These are phyloP conservation scores for Myriosclerotinia duriaeana DNA, from an alignment of 2,329 filamentous ascomycete genomes.

Conservation along the genomic window DNA sequence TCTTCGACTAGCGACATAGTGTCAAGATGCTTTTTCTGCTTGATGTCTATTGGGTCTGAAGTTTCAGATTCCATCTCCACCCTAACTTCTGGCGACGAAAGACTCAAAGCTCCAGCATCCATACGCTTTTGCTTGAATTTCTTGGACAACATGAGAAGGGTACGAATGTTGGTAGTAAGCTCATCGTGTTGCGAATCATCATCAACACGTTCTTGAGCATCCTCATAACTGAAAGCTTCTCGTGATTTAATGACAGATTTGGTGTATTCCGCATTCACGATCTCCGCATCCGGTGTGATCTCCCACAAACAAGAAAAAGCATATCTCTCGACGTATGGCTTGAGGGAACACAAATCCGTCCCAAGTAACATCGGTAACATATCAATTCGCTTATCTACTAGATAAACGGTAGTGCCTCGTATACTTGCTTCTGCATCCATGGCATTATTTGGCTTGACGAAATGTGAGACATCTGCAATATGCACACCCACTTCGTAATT, in stretches of 20 bases:
- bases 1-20: constrained; percentile 98
- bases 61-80: constrained; percentile 95
- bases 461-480: constrained; percentile 98
- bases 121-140: constrained; percentile 93
- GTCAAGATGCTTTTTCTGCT: constrained; percentile 89
- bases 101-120: constrained; percentile 90
- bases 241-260: constrained; percentile 97
- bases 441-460: constrained; percentile 93
- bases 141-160: constrained; percentile 82
- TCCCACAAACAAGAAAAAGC: constrained; percentile 90
- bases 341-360: constrained; percentile 93
- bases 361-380: constrained; percentile 97
- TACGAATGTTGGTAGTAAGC: constrained; percentile 84
- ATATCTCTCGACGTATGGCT: constrained; percentile 94
- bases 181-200: constrained; percentile 85
- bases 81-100: constrained; percentile 96
- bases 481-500: constrained; percentile 97
- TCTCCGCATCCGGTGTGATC: constrained; percentile 78
- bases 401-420: constrained; percentile 92
- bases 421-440: constrained; percentile 96
- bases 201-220: constrained; percentile 91
- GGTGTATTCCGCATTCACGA: constrained; percentile 83
- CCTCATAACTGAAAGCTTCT: constrained; percentile 97
- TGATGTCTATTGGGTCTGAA: constrained; percentile 91
- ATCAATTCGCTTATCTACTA: constrained; percentile 98